Evolutionary conservation across 1,284 basidiomycete genomes (phyloP), one percentile per base, ranked within the genome.

Genomic region (Peniophora sp.): DNA sequence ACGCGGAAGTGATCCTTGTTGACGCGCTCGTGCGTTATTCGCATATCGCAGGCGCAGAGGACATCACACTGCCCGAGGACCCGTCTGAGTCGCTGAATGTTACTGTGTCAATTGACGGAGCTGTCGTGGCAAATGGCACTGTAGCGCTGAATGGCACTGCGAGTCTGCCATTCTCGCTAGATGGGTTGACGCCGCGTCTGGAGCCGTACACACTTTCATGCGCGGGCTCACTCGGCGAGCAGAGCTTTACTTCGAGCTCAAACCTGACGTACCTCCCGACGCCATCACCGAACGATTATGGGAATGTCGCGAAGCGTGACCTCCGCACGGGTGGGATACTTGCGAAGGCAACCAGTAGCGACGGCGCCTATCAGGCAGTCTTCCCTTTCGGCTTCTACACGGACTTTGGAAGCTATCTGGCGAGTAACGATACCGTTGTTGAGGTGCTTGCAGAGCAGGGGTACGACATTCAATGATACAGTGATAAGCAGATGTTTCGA

Each of bases 341-440:
- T 35, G 83, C 81, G 3, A 73, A 76, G 54, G 75, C 78, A 16
- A 68, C 70, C 1, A 69, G 78, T 12, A 65, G 67, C 46, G 70
- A 69, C 5, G 77, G 78, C 1, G 58, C 61, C 3, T 88, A 80
- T 60, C 71, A 75, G 38, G 73, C 80, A 0, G 70, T 89, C 0
- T 77, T 88, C 49, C 83, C 86, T 0, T 74, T 87, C 49, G 87
- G 87, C 2, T 89, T 85, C 61, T 89, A 87, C 59, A 87, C 85
- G 0, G 67, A 71, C 39, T 89, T 85, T 53, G 72, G 73, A 49
- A 68, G 67, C 3, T 88, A 86, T 58, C 63, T 89, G 45, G 72
- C 72, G 2, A 58, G 64, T 8, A 80, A 88, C 62, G 59, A 84
- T 20, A 74, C 77, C 0, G 63, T 78, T 17, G 64, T 85, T 20